Base-by-base conservation (phyloP, 2,329 filamentous ascomycete species). In the Monosporascus cannonballus region DNA sequence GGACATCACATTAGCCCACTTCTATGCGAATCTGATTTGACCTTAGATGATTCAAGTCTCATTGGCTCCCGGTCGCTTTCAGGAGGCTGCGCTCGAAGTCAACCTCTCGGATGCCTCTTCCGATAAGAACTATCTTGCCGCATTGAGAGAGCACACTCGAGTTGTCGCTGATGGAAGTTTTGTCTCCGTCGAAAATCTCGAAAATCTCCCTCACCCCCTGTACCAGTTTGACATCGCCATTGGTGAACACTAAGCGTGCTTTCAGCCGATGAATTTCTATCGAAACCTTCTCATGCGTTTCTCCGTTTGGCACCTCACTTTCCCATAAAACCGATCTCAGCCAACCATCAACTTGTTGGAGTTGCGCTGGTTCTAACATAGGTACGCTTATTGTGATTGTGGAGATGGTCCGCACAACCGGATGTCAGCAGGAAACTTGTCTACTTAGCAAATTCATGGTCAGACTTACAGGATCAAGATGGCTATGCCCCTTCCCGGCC, bases 151-250 rank as follows among this genome's bases (percentile, higher is more conserved):
- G 55, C 14, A 53, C 52, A 44, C 56, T 62, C 2, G 66, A 65
- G 9, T 63, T 59, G 9, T 60, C 57, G 17, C 65, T 55, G 5
- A 50, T 38, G 20, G 47, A 56, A 24, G 54, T 55, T 51, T 55
- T 59, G 50, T 64, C 68, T 9, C 68, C 74, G 59, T 96, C 90
- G 24, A 90, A 81, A 24, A 97, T 87, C 64, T 99, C 94, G 68
- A 97, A 99, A 17, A 97, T 81, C 62, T 96, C 93, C 50, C 93
- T 77, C 1, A 99, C 94, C 2, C 92, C 94, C 69, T 99, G 94
- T 7, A 97, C 77, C 57, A 97, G 83, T 66, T 90, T 89, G 44
- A 84, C 73, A 0, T 76, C 73, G 1, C 89, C 90, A 51, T 85
- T 76, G 0, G 73, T 64, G 18, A 93, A 74, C 0, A 81, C 74